phyloP scores from a whole-genome alignment of 2,329 filamentous ascomycete genomes.

The Botrytis sinoallii region DNA sequence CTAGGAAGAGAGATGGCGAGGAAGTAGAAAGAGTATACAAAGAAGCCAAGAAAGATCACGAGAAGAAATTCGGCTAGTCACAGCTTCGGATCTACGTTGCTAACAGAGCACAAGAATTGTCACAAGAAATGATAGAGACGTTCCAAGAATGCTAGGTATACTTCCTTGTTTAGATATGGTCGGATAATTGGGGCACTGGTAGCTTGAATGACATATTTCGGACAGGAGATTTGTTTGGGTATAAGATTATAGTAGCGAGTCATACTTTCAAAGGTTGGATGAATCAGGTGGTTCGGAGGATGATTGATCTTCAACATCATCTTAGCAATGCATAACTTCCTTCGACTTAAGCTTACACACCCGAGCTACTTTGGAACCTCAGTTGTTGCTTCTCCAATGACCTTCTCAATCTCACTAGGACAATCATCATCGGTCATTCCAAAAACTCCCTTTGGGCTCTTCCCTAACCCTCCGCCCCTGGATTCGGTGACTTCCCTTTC shows the following conservation, averaged over 20 bases:
- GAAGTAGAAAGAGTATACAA: not conserved
- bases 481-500: constrained; percentile 36
- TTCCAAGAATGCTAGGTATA: not conserved
- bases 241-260: not conserved
- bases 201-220: not conserved
- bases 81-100: not conserved
- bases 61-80: not conserved
- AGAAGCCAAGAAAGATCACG: not conserved
- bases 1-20: too few species aligned
- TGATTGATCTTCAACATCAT: not conserved
- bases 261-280: not conserved
- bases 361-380: constrained; percentile 23
- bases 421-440: constrained; percentile 15
- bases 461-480: constrained; percentile 36
- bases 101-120: not conserved
- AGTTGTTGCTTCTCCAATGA: constrained; percentile 22
- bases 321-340: not conserved
- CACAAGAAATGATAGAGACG: not conserved
- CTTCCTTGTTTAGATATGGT: not conserved
- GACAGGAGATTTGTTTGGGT: not conserved
- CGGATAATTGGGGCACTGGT: not conserved
- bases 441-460: constrained; percentile 31
- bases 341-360: not conserved
- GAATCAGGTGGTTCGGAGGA: not conserved
- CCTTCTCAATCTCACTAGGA: constrained; percentile 1